Evolutionary conservation across 495 filamentous ascomycete genomes (phyloP), one percentile per base, ranked within the genome.

Genomic region (Daldinia vernicosa): DNA sequence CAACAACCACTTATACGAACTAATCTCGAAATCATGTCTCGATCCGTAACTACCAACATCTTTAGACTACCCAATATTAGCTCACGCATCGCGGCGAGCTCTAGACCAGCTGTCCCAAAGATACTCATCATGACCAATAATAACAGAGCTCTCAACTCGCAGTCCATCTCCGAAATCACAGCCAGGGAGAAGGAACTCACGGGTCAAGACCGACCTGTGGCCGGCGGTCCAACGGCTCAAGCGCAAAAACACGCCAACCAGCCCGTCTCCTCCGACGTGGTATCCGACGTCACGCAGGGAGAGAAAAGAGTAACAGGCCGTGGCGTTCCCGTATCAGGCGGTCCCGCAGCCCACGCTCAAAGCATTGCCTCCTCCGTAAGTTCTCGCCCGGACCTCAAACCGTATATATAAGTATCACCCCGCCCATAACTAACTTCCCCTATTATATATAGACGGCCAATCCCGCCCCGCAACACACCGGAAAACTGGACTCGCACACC

Each of bases 101-200:
- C 27, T 32, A 51, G 66, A 27, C 61, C 66, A 30, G 40, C 30
- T 27, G 32, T 50, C 40, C 33, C 17, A 22, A 52, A 50, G 11
- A 15, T 19, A 5, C 33, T n/a, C 62, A 45, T 33, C 17, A 61
- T 71, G 59, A 27, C 64, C 22, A 45, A 35, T 15, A 45, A 35
- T 15, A 24, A 35, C 19, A 33, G 63, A 67, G 60, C 63, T 39
- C 6, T 76, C 39, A 62, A 67, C 8, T 71, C 74, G 3, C 28
- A 70, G n/a, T 28, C 58, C 15, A 69, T 74, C 39, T 73, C 70
- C 51, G 39, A 72, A 17, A 63, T 76, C 27, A 64, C 59, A 6
- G 71, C 59, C 27, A 68, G 61, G 27, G 74, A 76, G 63, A 76
- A 74, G 47, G 52, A 71, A 27, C 45, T 76, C 37, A 71, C 74